These are phyloP conservation scores for Diaporthe capsici DNA, from an alignment of 2,329 filamentous ascomycete genomes.

Conservation along the genomic window DNA sequence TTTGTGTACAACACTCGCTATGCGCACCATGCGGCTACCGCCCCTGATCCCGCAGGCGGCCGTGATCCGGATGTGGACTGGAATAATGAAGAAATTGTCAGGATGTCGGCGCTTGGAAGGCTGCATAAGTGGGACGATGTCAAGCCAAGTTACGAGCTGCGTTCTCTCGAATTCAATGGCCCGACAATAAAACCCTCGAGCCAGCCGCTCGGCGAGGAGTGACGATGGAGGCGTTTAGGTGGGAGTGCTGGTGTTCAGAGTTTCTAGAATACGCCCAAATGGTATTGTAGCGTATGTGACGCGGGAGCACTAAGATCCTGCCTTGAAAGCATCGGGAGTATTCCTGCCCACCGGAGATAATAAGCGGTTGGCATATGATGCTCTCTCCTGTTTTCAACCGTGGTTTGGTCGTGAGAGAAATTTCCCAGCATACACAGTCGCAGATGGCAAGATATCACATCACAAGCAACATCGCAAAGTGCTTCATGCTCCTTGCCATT, in stretches of 20 bases:
- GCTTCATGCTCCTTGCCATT: background rate
- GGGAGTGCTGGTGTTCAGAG: background rate
- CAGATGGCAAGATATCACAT: background rate
- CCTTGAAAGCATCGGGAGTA: background rate
- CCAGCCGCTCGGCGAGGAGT: background rate
- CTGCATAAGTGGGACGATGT: slow-evolving; percentile 2
- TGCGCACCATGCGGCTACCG: background rate
- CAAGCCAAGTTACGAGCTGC: slow-evolving; percentile 21
- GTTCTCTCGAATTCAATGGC: background rate
- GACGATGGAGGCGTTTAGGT: background rate
- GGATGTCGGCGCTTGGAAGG: background rate
- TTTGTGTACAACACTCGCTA: background rate
- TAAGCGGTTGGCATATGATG: background rate
- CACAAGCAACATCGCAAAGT: background rate
- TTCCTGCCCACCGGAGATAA: background rate
- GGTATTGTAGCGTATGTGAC: background rate
- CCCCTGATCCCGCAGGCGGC: background rate
- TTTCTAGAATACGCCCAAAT: background rate
- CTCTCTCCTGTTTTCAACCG: background rate
- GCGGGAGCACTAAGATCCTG: too few species aligned
- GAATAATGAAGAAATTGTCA: background rate
- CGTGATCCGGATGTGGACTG: too few species aligned
- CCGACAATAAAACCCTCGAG: background rate
- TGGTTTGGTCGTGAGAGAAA: background rate
- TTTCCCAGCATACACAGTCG: background rate